Conservation (phyloP, 305 asterid genomes). For the Coffea humblotiana region DNA sequence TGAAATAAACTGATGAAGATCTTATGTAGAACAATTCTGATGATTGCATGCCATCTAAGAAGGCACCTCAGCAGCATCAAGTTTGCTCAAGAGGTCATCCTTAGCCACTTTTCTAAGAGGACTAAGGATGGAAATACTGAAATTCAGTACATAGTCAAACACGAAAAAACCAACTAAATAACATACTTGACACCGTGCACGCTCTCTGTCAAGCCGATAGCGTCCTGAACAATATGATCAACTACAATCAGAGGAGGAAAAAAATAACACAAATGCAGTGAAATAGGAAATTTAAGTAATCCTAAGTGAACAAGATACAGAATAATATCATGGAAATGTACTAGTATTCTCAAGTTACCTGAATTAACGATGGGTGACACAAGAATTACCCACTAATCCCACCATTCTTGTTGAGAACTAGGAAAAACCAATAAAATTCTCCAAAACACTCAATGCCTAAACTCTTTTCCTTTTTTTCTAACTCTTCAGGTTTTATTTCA, state of each 20-base stretch:
- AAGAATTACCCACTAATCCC: neutral
- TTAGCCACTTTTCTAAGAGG: neutral
- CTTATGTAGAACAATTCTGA: neutral
- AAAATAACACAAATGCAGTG: constrained; percentile 5
- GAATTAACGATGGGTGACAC: neutral
- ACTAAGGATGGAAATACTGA: constrained; percentile 7
- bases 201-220: constrained; percentile 66
- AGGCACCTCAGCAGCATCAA: constrained; percentile 2
- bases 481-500: too few relatives aligned
- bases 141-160: neutral
- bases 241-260: constrained; percentile 19
- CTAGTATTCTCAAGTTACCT: neutral
- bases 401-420: neutral
- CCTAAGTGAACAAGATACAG: neutral
- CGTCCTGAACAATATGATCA: constrained; percentile 61
- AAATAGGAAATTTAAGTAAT: neutral
- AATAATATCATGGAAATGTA: neutral
- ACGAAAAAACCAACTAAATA: constrained; percentile 12
- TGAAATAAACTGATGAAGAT: neutral
- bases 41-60: neutral
- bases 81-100: neutral
- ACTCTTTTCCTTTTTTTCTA: neutral
- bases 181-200: constrained; percentile 81
- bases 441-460: neutral
- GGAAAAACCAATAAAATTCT: neutral